phyloP scores from a whole-genome alignment of 192 early-diverging fungal species.

The Coemansia sp. region DNA sequence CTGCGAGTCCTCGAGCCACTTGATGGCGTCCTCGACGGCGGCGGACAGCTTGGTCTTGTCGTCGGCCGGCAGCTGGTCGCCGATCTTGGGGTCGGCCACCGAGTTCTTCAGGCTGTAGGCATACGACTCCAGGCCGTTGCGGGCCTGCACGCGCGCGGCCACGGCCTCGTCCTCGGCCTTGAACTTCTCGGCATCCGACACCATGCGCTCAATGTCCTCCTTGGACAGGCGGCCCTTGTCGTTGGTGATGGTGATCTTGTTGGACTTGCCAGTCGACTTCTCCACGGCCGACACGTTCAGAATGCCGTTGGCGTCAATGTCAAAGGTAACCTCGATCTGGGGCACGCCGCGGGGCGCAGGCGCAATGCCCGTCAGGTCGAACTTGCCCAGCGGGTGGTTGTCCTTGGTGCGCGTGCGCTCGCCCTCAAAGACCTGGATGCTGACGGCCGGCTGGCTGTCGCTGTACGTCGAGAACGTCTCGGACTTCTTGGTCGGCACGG shows the following conservation, averaged over 20 bases:
- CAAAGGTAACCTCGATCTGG: conserved; percentile 95
- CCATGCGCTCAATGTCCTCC: conserved; percentile 99
- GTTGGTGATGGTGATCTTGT: conserved; percentile 99
- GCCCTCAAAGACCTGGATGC: conserved; percentile 97
- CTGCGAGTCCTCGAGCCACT: conserved; percentile 90
- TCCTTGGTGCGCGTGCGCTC: conserved; percentile 96
- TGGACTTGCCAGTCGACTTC: conserved; percentile 89
- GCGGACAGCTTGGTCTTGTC: conserved; percentile 86
- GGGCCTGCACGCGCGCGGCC: conserved; percentile 82
- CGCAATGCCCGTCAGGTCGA: conserved; percentile 94
- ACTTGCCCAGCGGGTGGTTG: conserved; percentile 98
- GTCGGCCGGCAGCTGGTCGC: conserved; percentile 69
- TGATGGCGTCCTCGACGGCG: conserved; percentile 86
- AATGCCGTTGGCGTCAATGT: conserved; percentile 97
- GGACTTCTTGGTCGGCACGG: conserved; percentile 96
- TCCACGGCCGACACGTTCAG: conserved; percentile 90
- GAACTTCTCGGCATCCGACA: conserved; percentile 89
- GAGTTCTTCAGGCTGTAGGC: conserved; percentile 97
- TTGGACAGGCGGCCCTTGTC: conserved; percentile 97
- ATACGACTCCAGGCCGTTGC: conserved; percentile 95
- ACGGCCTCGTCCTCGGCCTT: conserved; percentile 95
- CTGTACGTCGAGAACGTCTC: conserved; percentile 97
- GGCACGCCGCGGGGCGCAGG: conserved; percentile 96
- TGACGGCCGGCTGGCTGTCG: conserved; percentile 97
- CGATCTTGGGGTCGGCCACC: conserved; percentile 75